Percentiles rank a stretch among this genome's conserved stretches.
Evolutionary conservation across 2,329 filamentous ascomycete species (phyloP).

Genomic region (Aspergillus cejpii): DNA sequence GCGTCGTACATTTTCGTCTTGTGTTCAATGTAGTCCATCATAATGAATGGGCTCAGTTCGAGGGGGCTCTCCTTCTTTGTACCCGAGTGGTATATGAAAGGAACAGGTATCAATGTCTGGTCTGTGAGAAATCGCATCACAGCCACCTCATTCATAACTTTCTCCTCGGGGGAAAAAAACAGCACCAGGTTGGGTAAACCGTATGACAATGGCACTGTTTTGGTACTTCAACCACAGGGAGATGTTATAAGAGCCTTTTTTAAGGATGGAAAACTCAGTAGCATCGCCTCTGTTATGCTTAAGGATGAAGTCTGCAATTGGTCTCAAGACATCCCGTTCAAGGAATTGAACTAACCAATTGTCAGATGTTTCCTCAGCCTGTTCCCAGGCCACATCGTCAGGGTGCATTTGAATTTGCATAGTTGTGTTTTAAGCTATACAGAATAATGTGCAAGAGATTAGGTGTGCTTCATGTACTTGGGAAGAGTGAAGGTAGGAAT

Average conservation of each 20-base stretch:
- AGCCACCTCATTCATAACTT: conserved; percentile 18
- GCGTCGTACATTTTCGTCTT: conserved; percentile 11
- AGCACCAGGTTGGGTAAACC: conserved; percentile 17
- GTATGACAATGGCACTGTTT: conserved; percentile 14
- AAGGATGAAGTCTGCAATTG: conserved; percentile 10
- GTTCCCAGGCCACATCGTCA: conserved; percentile 15
- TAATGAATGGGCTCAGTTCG: conserved; percentile 30
- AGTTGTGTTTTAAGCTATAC: too few relatives aligned
- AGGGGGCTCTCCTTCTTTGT: conserved; percentile 11
- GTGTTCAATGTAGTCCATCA: conserved; percentile 29
- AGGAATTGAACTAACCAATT: conserved; percentile 12
- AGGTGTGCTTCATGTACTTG: too few relatives aligned
- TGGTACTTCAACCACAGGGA: conserved; percentile 17
- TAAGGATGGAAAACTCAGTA: conserved; percentile 3
- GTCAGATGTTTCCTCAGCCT: conserved; percentile 13
- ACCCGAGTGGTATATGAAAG: conserved; percentile 14
- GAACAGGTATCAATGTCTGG: conserved; percentile 15
- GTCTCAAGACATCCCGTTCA: background rate
- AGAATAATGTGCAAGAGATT: too few relatives aligned
- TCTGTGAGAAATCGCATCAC: conserved; percentile 14
- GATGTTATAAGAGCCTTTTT: conserved; percentile 18
- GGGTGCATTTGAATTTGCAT: conserved; percentile 7
- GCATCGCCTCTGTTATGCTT: conserved; percentile 3
- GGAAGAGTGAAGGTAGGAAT: too few relatives aligned
- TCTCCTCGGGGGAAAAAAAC: conserved; percentile 26